Evolutionary conservation across 257 asterid species (phyloP).

Genomic region (Osmanthus fragrans): DNA sequence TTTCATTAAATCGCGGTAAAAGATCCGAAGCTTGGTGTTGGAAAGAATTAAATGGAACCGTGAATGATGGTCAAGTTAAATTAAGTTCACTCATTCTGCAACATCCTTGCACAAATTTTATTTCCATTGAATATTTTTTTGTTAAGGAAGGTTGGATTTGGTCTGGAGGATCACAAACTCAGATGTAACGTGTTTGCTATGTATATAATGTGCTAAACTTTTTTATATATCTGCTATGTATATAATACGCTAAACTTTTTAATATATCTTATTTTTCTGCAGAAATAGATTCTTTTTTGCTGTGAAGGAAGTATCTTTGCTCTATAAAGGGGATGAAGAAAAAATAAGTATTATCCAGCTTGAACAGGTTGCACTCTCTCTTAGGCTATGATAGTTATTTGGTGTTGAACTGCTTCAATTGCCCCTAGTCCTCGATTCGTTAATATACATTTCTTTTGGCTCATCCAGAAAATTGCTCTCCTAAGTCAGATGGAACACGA

Average conservation of each 20-base stretch:
- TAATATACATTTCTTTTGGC: slow-evolving; percentile 11
- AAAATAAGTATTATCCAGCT: slow-evolving; percentile 71
- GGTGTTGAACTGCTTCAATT: too few relatives aligned
- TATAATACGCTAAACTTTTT: too few relatives aligned
- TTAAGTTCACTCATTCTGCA: background rate
- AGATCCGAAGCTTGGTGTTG: background rate
- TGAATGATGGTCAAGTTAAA: background rate
- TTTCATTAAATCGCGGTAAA: too few relatives aligned
- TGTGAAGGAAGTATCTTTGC: slow-evolving; percentile 87
- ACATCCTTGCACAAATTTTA: background rate
- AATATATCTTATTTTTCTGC: slow-evolving; percentile 43
- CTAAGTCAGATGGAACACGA: slow-evolving; percentile 85
- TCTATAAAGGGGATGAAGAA: slow-evolving; percentile 80
- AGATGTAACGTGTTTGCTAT: background rate
- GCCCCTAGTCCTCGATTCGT: too few relatives aligned
- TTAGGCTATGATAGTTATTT: too few relatives aligned
- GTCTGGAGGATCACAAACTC: too few relatives aligned
- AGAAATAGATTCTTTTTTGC: slow-evolving; percentile 96
- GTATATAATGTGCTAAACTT: background rate
- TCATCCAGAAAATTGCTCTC: slow-evolving; percentile 85
- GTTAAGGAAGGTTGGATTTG: too few relatives aligned
- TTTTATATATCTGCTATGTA: slow-evolving; percentile 10
- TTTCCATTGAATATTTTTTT: too few relatives aligned
- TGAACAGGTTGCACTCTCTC: slow-evolving; percentile 57
- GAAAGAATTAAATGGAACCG: too few relatives aligned